Conservation (phyloP, 805 yeast species). For the Citeromyces matritensis region DNA sequence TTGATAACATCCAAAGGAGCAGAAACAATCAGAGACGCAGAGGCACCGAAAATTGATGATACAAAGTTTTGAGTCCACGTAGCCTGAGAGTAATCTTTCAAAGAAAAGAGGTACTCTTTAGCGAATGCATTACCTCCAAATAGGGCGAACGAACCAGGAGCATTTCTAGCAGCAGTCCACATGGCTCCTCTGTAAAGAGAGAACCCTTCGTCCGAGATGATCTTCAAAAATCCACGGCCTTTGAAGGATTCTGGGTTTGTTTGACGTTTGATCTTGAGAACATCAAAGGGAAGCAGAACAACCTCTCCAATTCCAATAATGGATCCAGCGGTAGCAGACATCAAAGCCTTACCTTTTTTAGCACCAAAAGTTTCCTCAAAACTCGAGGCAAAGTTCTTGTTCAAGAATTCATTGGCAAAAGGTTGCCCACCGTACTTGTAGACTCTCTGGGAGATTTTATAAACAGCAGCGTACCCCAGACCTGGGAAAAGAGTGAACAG, state of each 20-base stretch:
- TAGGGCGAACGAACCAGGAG: slow-evolving; percentile 95
- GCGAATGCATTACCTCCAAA: slow-evolving; percentile 99
- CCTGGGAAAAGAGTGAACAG: slow-evolving; percentile 89
- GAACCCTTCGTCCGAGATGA: slow-evolving; percentile 81
- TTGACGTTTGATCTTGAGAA: slow-evolving; percentile 94
- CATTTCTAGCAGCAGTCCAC: slow-evolving; percentile 99
- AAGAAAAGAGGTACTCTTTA: slow-evolving; percentile 83
- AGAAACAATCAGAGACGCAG: slow-evolving; percentile 88
- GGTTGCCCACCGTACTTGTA: slow-evolving; percentile 99
- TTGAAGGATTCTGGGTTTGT: slow-evolving; percentile 99
- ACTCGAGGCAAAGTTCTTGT: slow-evolving; percentile 50
- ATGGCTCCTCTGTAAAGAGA: slow-evolving; percentile 98
- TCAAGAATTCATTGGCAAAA: slow-evolving; percentile 85
- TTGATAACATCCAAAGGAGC: slow-evolving; percentile 98
- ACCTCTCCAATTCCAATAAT: slow-evolving; percentile 93
- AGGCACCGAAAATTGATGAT: slow-evolving; percentile 92
- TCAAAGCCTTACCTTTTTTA: slow-evolving; percentile 92
- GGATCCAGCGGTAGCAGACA: slow-evolving; percentile 97
- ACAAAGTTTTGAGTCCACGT: slow-evolving; percentile 93
- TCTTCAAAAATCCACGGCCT: slow-evolving; percentile 90
- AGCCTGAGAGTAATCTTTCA: slow-evolving; percentile 77
- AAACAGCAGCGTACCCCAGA: slow-evolving; percentile 94
- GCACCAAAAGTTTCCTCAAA: slow-evolving; percentile 76
- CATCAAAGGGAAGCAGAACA: slow-evolving; percentile 88
- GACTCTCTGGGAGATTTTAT: slow-evolving; percentile 92